Evolutionary conservation across 1,284 basidiomycete species (phyloP).

Genomic region (Entoloma clypeatum): DNA sequence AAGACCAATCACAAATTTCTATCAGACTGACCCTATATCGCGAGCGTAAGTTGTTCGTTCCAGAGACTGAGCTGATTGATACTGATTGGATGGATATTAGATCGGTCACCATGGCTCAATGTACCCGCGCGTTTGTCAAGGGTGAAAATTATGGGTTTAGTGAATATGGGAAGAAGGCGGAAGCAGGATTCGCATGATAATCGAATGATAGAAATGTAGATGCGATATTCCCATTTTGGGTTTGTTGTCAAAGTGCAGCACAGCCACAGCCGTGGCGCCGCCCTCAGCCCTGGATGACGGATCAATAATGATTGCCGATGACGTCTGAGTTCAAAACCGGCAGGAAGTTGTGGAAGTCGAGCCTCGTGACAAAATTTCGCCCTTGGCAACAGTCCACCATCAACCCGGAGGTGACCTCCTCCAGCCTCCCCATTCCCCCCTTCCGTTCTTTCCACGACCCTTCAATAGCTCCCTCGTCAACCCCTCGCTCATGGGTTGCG

Average conservation of each 20-base stretch:
- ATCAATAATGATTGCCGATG: no score
- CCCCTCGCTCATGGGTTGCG: slow-evolving; percentile 62
- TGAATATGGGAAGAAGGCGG: slow-evolving; percentile 29
- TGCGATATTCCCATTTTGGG: no score
- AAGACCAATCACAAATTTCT: slow-evolving; percentile 91
- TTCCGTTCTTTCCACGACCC: slow-evolving; percentile 10
- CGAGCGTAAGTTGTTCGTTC: slow-evolving; percentile 61
- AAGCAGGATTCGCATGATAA: slow-evolving; percentile 37
- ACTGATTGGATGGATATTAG: slow-evolving; percentile 35
- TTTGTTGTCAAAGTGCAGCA: no score
- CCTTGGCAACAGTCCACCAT: no score
- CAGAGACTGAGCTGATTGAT: slow-evolving; percentile 2
- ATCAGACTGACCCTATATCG: slow-evolving; percentile 90
- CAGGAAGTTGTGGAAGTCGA: no score
- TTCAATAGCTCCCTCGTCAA: background rate
- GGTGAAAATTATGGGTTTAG: slow-evolving; percentile 44
- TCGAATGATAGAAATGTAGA: slow-evolving; percentile 1
- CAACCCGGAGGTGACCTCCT: no score
- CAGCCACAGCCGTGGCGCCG: no score
- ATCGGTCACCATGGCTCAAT: slow-evolving; percentile 85
- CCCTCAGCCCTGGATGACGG: no score
- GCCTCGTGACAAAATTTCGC: no score
- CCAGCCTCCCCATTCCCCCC: background rate
- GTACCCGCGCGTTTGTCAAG: slow-evolving; percentile 72
- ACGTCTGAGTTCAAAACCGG: no score